Evolutionary conservation across 108 stramenopile species (phyloP).

Genomic region (Cyclotella choctawhatcheeana): DNA sequence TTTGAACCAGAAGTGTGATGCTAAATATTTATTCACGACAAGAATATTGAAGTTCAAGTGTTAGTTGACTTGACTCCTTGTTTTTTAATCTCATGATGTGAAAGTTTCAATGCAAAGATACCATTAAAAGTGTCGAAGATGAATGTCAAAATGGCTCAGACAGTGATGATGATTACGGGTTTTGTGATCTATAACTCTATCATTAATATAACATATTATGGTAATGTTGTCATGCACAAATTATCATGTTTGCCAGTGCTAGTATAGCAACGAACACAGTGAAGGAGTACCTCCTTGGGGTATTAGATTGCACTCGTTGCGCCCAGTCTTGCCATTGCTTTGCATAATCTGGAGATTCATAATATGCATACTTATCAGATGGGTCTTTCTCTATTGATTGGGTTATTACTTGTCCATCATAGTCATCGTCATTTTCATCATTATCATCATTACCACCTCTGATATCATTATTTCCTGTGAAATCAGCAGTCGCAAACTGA

Average conservation of each 20-base stretch:
- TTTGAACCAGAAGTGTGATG: background rate
- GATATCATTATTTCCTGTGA: background rate
- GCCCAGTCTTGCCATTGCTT: constrained; percentile 14
- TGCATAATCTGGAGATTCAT: constrained; percentile 8
- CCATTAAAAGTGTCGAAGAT: too few relatives aligned
- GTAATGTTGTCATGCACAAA: constrained; percentile 1
- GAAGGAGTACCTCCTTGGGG: background rate
- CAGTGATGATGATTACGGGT: too few relatives aligned
- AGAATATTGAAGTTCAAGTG: too few relatives aligned
- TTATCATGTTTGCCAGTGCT: background rate
- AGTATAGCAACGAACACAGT: constrained; percentile 1
- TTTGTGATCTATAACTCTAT: too few relatives aligned
- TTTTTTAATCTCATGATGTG: too few relatives aligned
- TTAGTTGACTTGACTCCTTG: too few relatives aligned
- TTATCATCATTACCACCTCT: background rate
- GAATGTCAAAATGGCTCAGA: too few relatives aligned
- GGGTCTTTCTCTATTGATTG: background rate
- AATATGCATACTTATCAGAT: background rate
- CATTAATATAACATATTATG: too few relatives aligned
- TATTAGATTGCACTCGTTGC: background rate
- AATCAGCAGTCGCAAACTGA: background rate
- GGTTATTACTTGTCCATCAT: background rate
- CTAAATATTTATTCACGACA: too few relatives aligned
- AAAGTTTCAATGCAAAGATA: too few relatives aligned
- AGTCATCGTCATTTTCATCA: background rate